Base-by-base conservation (phyloP, 1,284 basidiomycete species). In the Flammula alnicola region DNA sequence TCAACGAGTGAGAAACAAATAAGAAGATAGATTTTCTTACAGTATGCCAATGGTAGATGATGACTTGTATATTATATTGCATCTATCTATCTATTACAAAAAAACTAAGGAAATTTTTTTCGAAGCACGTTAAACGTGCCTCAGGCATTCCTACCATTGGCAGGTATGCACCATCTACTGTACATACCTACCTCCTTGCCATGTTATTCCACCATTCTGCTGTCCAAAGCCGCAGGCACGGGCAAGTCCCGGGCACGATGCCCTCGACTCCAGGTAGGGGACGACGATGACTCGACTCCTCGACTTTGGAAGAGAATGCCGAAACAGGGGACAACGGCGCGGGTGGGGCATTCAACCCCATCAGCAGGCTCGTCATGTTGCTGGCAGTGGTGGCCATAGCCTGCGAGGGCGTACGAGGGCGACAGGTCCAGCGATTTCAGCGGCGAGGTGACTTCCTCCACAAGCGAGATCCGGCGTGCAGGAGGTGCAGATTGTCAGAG, bases 291-390 rank as follows among this genome's bases (percentile, higher is more conserved):
- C n/a, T 10, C 6, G 40, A 38, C 8, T 23, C 19, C 56, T 52
- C 51, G 27, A 55, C 55, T n/a, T n/a, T n/a, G 22, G 64, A 58
- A 14, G 64, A 32, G 63, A 49, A 27, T 58, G 51, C 44, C 59
- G 53, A 20, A 63, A 47, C 54, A 29, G 63, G 42, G n/a, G n/a
- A n/a, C n/a, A n/a, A n/a, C 12, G 65, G 48, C 40, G 62, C 54
- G 45, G 64, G 30, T 3, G 76, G 70, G 2, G 83, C 76, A 48
- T 78, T 76, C 39, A 88, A 68, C 22, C 84, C 79, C 83, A 85
- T 88, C 62, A 91, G 78, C 51, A 89, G 70, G 60, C 70, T 83
- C 11, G 82, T 79, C 47, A 89, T 87, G 56, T 88, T 87, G 62
- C 75, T 82, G 14, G 81, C 86, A 5, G 84, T 87, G 4, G 76